phyloP scores from a whole-genome alignment of 768 basidiomycete genomes.

The Mycena sanguinolenta region DNA sequence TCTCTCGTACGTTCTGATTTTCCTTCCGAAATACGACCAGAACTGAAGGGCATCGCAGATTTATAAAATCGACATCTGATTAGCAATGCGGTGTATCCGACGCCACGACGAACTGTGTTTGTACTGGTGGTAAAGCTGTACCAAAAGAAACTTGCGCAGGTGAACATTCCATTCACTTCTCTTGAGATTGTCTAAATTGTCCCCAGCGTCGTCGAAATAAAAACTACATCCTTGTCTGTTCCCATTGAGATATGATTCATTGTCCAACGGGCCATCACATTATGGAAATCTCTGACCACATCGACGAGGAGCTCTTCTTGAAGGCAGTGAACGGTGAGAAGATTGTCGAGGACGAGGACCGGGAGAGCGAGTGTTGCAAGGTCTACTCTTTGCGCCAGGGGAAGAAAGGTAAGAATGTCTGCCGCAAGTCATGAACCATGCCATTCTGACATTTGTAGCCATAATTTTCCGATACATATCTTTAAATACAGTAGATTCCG shows the following conservation, averaged over 20 bases:
- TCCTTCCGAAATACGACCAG: background rate
- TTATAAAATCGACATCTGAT: conserved; percentile 18
- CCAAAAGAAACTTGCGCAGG: too few species aligned
- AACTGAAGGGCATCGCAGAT: conserved; percentile 15
- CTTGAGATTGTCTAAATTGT: background rate
- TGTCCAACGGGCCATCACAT: conserved; percentile 14
- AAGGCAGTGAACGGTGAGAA: conserved; percentile 7
- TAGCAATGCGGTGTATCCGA: conserved; percentile 12
- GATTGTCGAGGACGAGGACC: conserved; percentile 22
- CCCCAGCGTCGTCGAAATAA: conserved; percentile 19
- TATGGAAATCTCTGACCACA: conserved; percentile 8
- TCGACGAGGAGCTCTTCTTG: conserved; percentile 20
- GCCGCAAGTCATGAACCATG: too few species aligned
- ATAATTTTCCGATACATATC: too few species aligned
- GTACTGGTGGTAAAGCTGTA: too few species aligned
- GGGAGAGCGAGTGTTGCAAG: conserved; percentile 14
- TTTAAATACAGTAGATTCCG: too few species aligned
- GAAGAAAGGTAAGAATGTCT: conserved; percentile 19
- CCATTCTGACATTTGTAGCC: too few species aligned
- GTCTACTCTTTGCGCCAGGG: conserved; percentile 11
- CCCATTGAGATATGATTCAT: conserved; percentile 20
- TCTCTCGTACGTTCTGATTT: conserved; percentile 9
- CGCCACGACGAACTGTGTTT: background rate
- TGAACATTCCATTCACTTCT: too few species aligned
- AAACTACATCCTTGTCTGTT: conserved; percentile 19